Evolutionary conservation across 2,329 filamentous ascomycete species (phyloP).

Genomic region (Stenocarpella maydis): DNA sequence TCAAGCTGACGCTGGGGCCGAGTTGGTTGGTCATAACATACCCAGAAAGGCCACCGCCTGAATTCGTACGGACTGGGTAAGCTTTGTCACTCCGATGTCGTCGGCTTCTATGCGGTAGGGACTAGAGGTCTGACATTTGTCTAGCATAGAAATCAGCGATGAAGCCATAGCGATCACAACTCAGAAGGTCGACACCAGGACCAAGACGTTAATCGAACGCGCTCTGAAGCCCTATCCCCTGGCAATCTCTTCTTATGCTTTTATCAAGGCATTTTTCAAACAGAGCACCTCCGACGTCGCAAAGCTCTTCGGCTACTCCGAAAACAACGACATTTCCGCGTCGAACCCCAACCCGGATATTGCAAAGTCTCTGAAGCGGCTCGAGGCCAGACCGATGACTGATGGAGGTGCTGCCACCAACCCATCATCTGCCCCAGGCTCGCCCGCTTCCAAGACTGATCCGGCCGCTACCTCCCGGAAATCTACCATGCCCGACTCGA

Average conservation of each 20-base stretch:
- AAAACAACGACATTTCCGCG: constrained; percentile 29
- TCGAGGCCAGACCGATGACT: constrained; percentile 36
- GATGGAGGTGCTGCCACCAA: constrained; percentile 37
- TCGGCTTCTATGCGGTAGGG: background rate
- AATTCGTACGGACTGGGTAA: constrained; percentile 68
- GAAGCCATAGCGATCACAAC: constrained; percentile 58
- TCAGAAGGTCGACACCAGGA: constrained; percentile 56
- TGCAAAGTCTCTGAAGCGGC: constrained; percentile 43
- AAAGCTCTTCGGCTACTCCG: constrained; percentile 55
- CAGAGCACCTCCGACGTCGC: constrained; percentile 55
- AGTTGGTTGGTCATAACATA: constrained; percentile 70
- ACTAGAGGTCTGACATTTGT: constrained; percentile 38
- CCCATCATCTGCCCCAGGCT: constrained; percentile 35
- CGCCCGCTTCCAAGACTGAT: constrained; percentile 20
- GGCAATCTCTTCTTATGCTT: constrained; percentile 59
- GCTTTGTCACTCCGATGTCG: background rate
- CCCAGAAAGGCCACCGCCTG: constrained; percentile 65
- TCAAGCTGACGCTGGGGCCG: constrained; percentile 56
- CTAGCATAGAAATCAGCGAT: constrained; percentile 59
- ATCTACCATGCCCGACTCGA: background rate
- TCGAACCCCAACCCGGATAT: constrained; percentile 41
- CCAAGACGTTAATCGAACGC: constrained; percentile 55
- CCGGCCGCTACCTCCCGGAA: background rate
- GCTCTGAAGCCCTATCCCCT: constrained; percentile 63
- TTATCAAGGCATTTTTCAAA: constrained; percentile 56